These are phyloP conservation scores for Aspergillus sp. DNA, from an alignment of 2,329 filamentous ascomycete genomes.

Conservation along the genomic window DNA sequence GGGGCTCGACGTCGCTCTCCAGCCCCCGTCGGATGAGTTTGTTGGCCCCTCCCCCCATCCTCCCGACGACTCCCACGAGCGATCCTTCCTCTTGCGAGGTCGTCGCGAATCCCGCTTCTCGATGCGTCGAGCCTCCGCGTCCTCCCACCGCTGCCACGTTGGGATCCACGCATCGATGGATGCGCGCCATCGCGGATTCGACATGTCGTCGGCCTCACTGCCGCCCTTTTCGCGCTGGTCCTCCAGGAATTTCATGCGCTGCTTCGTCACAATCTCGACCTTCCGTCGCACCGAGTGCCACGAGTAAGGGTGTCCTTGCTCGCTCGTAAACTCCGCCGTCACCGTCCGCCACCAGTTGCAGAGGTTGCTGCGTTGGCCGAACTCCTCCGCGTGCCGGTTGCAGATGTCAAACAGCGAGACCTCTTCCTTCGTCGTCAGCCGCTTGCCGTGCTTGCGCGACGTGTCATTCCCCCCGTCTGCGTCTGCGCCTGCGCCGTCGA, in stretches of 20 bases:
- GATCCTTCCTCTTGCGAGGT: slow-evolving; percentile 28
- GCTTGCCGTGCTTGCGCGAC: slow-evolving; percentile 36
- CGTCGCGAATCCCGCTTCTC: slow-evolving; percentile 38
- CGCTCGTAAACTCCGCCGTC: slow-evolving; percentile 37
- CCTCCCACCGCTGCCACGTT: slow-evolving; percentile 41
- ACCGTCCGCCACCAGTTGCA: slow-evolving; percentile 45
- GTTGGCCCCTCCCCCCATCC: slow-evolving; percentile 15
- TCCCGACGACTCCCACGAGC: slow-evolving; percentile 12
- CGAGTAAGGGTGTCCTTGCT: slow-evolving; percentile 41
- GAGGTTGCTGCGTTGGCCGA: slow-evolving; percentile 41
- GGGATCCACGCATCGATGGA: slow-evolving; percentile 43
- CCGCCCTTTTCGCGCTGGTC: slow-evolving; percentile 32
- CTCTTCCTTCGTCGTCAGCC: slow-evolving; percentile 42
- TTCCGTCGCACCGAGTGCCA: slow-evolving; percentile 46
- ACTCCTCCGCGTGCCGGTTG: slow-evolving; percentile 36
- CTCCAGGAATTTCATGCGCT: slow-evolving; percentile 40
- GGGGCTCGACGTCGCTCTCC: background rate
- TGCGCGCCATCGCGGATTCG: slow-evolving; percentile 39
- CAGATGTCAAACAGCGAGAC: slow-evolving; percentile 42
- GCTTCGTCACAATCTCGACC: slow-evolving; percentile 42
- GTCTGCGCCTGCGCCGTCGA: background rate
- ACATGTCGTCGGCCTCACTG: slow-evolving; percentile 27
- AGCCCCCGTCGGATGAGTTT: background rate
- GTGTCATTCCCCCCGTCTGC: slow-evolving; percentile 10
- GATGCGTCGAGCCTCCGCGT: slow-evolving; percentile 37